Base-by-base conservation (phyloP, 208 protist species). In the Angomonas ambiguus region DNA sequence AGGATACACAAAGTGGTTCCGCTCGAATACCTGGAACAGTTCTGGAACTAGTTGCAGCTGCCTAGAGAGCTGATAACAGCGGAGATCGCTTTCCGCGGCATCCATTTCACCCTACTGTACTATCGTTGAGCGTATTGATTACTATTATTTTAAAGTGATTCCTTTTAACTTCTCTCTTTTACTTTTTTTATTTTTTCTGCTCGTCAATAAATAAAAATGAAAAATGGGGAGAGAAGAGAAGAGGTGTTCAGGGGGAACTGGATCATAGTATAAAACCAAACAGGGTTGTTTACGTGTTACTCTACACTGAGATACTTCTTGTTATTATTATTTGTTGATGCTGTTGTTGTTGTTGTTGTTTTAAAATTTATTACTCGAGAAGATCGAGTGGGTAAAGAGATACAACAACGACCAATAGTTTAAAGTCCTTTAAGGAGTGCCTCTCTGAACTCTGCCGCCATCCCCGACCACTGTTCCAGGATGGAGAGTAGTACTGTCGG, bases 31-130 rank as follows among this genome's bases (percentile, higher is more conserved):
- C 11, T 76, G 65, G 45, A 84, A 76, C 49, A 92, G 73, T 35
- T 82, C 62, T 10, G 82, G 64, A 18, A 89, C 57, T 25, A 92
- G 33, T 62, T 88, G 83, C 51, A 92, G 76, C 51, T 89, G 72
- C 6, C 88, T 85, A 2, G 88, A 80, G 51, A 87, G 62, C 58
- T 92, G 80, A 61, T 90, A 91, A 56, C 72, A 72, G 2, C 69
- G 71, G 42, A 94, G 42, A 51, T 90, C 83, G 2, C 51, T 58
- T 31, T 64, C 69, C 0, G 79, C 63, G 16, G 64, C 48, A 41
- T 78, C 67, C 71, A 75, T 76, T 28, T 13, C 58, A n/a, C n/a
- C n/a, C n/a, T n/a, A n/a, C n/a, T n/a, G n/a, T n/a, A n/a, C n/a
- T n/a, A n/a, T n/a, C n/a, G n/a, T n/a, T n/a, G n/a, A n/a, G 18